Percentiles rank a stretch among this genome's conserved stretches.
Conservation (phyloP, 192 early-diverging fungal genomes). For the Coemansia sp. region DNA sequence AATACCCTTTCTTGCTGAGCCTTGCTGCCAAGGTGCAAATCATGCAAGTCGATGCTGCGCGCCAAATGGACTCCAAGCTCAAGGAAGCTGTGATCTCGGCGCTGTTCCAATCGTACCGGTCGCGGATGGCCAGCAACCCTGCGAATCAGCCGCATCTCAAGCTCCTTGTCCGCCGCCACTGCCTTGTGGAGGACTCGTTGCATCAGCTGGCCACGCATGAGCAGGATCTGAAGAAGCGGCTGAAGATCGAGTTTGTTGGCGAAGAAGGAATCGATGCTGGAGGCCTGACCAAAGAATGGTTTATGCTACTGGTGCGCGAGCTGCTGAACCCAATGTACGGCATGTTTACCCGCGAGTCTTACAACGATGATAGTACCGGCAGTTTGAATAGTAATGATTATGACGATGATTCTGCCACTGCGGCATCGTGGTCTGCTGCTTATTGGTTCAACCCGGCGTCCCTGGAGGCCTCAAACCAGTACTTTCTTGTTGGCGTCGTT, state of each 20-base stretch:
- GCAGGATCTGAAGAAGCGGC: constrained; percentile 86
- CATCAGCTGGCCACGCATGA: constrained; percentile 72
- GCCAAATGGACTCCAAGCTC: constrained; percentile 74
- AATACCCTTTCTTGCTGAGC: constrained; percentile 78
- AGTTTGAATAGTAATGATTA: constrained; percentile 3
- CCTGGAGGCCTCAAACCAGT: constrained; percentile 78
- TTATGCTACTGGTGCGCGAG: constrained; percentile 85
- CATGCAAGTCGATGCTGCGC: constrained; percentile 73
- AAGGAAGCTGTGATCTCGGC: constrained; percentile 65
- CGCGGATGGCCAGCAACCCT: background rate
- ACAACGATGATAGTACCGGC: background rate
- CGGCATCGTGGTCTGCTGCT: constrained; percentile 17
- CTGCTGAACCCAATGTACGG: constrained; percentile 94
- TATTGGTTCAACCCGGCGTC: constrained; percentile 80
- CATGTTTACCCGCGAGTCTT: constrained; percentile 70
- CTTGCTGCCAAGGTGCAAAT: constrained; percentile 76
- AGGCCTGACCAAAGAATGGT: constrained; percentile 97
- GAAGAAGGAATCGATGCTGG: constrained; percentile 98
- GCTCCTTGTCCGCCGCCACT: constrained; percentile 61
- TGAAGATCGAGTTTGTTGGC: constrained; percentile 88
- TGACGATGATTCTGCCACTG: constrained; percentile 9
- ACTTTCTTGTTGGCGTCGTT: constrained; percentile 86
- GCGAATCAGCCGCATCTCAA: constrained; percentile 59
- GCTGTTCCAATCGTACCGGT: constrained; percentile 53
- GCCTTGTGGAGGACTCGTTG: constrained; percentile 74